Conservation (phyloP, 805 yeast species). For the Saturnispora galanensis region DNA sequence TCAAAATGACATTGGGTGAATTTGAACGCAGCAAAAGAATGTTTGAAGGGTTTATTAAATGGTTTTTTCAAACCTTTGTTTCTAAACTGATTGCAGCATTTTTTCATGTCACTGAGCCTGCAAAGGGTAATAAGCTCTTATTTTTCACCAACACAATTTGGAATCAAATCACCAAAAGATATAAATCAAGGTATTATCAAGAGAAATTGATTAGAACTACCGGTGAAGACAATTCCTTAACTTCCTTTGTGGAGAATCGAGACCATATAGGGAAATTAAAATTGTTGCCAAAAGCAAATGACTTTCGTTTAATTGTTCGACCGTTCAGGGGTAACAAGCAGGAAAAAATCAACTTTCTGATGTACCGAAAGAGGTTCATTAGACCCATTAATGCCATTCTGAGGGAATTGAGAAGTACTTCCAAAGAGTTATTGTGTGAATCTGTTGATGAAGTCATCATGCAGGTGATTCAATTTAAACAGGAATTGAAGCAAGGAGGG, state of each 20-base stretch:
- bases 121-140: conserved; percentile 29
- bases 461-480: conserved; percentile 31
- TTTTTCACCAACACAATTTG: conserved; percentile 55
- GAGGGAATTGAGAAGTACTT: conserved; percentile 8
- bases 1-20: conserved; percentile 33
- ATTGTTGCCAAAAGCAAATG: conserved; percentile 50
- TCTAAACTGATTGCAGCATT: conserved; percentile 38
- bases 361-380: conserved; percentile 29
- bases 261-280: conserved; percentile 35
- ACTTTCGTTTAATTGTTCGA: conserved; percentile 50
- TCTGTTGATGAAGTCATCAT: conserved; percentile 39
- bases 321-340: conserved; percentile 35
- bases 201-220: conserved; percentile 25
- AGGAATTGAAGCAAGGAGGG: conserved; percentile 12
- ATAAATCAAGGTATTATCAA: conserved; percentile 33
- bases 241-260: conserved; percentile 16
- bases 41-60: conserved; percentile 36
- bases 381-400: conserved; percentile 35
- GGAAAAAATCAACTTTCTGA: conserved; percentile 27
- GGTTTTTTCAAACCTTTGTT: conserved; percentile 47
- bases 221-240: conserved; percentile 11
- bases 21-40: conserved; percentile 28
- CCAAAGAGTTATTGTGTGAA: conserved; percentile 4
- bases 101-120: conserved; percentile 60
- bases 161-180: conserved; percentile 35